These are phyloP conservation scores for Moesziomyces parantarcticus DNA, from an alignment of 1,284 basidiomycete species.

Conservation along the genomic window DNA sequence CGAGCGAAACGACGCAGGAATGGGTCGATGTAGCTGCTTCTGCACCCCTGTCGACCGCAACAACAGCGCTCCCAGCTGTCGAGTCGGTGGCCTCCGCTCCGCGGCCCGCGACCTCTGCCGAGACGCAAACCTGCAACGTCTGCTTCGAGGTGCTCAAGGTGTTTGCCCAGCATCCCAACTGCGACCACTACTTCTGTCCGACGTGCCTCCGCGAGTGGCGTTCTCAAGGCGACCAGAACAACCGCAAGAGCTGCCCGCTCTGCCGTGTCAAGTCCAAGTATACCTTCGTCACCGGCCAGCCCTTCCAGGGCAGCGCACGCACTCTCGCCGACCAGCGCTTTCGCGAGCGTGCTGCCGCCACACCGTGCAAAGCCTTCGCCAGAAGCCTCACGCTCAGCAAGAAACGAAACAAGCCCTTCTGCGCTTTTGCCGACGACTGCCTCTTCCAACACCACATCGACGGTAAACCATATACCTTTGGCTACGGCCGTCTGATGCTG, in stretches of 20 bases:
- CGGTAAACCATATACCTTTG: conserved; percentile 26
- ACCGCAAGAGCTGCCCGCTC: conserved; percentile 36
- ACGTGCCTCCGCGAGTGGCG: conserved; percentile 41
- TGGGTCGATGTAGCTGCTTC: background rate
- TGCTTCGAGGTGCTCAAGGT: conserved; percentile 42
- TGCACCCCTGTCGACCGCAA: too few species aligned
- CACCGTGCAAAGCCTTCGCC: conserved; percentile 36
- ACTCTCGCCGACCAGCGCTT: conserved; percentile 20
- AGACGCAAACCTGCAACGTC: conserved; percentile 25
- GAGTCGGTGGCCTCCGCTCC: background rate
- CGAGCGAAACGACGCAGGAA: background rate
- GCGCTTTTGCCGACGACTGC: conserved; percentile 44
- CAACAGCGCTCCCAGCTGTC: too few species aligned
- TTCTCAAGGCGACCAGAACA: conserved; percentile 12
- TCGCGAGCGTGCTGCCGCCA: conserved; percentile 14
- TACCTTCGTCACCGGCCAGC: conserved; percentile 36
- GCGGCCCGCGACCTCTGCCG: background rate
- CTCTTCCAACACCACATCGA: conserved; percentile 35
- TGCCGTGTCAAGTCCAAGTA: conserved; percentile 27
- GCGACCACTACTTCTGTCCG: conserved; percentile 46
- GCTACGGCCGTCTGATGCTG: conserved; percentile 6
- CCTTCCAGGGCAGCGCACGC: conserved; percentile 13
- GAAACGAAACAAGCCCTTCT: conserved; percentile 20
- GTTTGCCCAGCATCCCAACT: conserved; percentile 38
- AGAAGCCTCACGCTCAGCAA: conserved; percentile 26